Base-by-base conservation (phyloP, 176 grass and related monocot genomes). In the Coix lacrymajobi region DNA sequence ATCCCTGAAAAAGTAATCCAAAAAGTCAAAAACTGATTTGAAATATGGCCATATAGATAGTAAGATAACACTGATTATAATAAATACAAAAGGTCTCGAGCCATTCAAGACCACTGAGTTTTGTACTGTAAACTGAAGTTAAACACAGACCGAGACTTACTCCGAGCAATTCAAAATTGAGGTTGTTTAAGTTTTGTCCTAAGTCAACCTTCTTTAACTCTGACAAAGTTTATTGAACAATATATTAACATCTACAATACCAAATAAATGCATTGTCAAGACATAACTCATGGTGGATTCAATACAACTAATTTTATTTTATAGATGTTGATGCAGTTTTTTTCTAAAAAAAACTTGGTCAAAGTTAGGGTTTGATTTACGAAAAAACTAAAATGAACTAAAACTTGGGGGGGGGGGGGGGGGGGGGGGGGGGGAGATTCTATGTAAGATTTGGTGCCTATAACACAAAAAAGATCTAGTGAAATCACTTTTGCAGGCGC, bases 1-100 rank as follows among this genome's bases (percentile, higher is more conserved):
- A 83, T 98, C 92, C 87, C 95, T 98, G 88, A 43, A 94, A 89
- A 80, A 29, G 14, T 32, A 89, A 89, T 76, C 13, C 65, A 75
- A 71, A 44, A 56, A 16, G 39, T 74, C 16, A 81, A 81, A 81
- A 2, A 85, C 29, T 65, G 30, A 29, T 85, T 80, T 63, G 19
- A 67, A 85, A 68, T 79, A 54, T 63, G 30, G 33, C 0, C 71
- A 77, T 77, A 31, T 15, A 64, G 39, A 17, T 75, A 85, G 45
- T 34, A 69, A 81, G 30, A 66, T 45, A 62, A 65, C 9, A 51
- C 43, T 57, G 54, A 17, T 45, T n/a, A n/a, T n/a, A n/a, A 84
- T 78, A 63, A 60, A 57, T 57, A 73, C 26, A 71, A 63, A 73
- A 71, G 13, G 7, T 57, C 64, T 77, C 43, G 44, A 64, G 17